phyloP scores from a whole-genome alignment of 2,329 filamentous ascomycete genomes.

The Pseudogymnoascus sp. region DNA sequence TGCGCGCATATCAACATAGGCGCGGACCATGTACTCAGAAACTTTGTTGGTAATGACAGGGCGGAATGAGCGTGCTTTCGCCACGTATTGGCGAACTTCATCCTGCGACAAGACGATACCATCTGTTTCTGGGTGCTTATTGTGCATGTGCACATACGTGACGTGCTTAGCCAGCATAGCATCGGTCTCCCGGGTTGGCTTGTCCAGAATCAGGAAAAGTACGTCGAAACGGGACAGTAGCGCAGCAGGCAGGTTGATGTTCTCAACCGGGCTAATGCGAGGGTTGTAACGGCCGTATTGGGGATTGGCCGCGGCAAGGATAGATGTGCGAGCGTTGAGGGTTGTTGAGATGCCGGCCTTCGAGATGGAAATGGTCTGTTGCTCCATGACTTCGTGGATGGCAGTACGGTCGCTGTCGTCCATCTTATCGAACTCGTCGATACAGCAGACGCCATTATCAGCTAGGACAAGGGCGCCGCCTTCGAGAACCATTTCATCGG shows the following conservation, averaged over 20 bases:
- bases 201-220: slow-evolving; percentile 94
- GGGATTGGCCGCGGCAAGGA: slow-evolving; percentile 92
- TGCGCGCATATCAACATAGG: slow-evolving; percentile 90
- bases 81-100: slow-evolving; percentile 94
- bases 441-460: slow-evolving; percentile 77
- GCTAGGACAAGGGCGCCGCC: slow-evolving; percentile 73
- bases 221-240: slow-evolving; percentile 95
- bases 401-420: slow-evolving; percentile 71
- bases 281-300: slow-evolving; percentile 98
- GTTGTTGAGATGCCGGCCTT: slow-evolving; percentile 96
- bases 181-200: slow-evolving; percentile 80
- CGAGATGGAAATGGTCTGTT: slow-evolving; percentile 77
- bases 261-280: slow-evolving; percentile 92
- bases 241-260: slow-evolving; percentile 97
- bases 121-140: slow-evolving; percentile 76
- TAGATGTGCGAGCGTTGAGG: slow-evolving; percentile 90
- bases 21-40: slow-evolving; percentile 94
- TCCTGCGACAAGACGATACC: slow-evolving; percentile 80
- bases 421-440: slow-evolving; percentile 86
- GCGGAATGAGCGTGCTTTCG: slow-evolving; percentile 82
- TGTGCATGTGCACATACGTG: slow-evolving; percentile 95
- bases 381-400: slow-evolving; percentile 84
- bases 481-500: slow-evolving; percentile 72
- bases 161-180: slow-evolving; percentile 94
- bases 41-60: slow-evolving; percentile 79